phyloP scores from a whole-genome alignment of 345 rosid genomes.

The Ceriops zippeliana region DNA sequence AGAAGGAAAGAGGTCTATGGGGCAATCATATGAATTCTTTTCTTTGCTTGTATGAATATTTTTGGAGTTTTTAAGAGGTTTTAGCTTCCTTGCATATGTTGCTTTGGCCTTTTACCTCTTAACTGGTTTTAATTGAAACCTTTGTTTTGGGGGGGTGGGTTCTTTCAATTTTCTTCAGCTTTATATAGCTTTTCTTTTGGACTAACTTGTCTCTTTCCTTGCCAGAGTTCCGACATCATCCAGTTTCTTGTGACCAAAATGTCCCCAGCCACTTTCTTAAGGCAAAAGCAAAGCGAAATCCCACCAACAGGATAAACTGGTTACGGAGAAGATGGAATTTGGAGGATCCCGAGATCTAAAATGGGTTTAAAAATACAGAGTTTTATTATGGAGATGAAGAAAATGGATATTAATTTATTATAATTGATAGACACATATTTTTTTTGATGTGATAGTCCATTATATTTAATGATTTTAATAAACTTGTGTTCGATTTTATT shows the following conservation, averaged over 20 bases:
- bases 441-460: no score
- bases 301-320: slow-evolving; percentile 20
- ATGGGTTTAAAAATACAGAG: slow-evolving; percentile 2
- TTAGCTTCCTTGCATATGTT: slow-evolving; percentile 45
- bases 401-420: no score
- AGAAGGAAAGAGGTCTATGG: neutral
- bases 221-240: slow-evolving; percentile 10
- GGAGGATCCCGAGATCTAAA: slow-evolving; percentile 33
- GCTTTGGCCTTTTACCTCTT: slow-evolving; percentile 32
- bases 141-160: neutral
- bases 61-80: neutral
- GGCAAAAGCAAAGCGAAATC: slow-evolving; percentile 52
- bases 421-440: no score
- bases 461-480: no score
- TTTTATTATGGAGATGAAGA: neutral
- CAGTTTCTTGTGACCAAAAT: slow-evolving; percentile 16
- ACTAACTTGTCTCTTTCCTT: slow-evolving; percentile 30
- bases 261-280: slow-evolving; percentile 53
- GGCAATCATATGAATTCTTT: slow-evolving; percentile 39
- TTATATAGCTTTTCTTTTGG: neutral
- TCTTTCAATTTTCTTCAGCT: slow-evolving; percentile 6
- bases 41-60: slow-evolving; percentile 46
- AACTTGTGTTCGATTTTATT: no score
- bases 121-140: slow-evolving; percentile 21
- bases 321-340: slow-evolving; percentile 20